These are phyloP conservation scores for Talaromyces sp. DNA, from an alignment of 2,329 filamentous ascomycete genomes.

Conservation along the genomic window DNA sequence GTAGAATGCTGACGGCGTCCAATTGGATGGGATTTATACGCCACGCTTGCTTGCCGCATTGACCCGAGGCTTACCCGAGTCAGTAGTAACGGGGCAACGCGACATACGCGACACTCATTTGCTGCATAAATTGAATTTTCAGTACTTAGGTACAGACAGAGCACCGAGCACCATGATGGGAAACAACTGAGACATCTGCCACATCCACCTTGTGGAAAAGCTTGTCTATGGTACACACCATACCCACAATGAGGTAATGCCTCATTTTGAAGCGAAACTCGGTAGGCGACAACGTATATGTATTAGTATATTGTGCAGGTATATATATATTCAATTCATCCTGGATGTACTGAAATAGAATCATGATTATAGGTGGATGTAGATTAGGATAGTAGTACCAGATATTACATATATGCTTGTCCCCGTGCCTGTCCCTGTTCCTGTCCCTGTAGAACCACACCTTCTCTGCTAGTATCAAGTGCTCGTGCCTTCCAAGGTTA, in stretches of 20 bases:
- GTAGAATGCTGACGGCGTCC: background rate
- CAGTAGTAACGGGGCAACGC: background rate
- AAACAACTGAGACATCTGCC: background rate
- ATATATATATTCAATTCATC: too few species aligned
- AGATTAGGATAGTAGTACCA: background rate
- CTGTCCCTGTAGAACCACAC: background rate
- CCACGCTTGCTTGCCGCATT: conserved; percentile 14
- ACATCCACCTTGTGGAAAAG: background rate
- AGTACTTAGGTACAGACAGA: too few species aligned
- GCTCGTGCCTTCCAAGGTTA: too few species aligned
- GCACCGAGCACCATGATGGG: too few species aligned
- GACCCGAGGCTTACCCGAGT: conserved; percentile 8
- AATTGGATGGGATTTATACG: conserved; percentile 9
- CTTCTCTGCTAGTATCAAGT: too few species aligned
- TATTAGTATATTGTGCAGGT: too few species aligned
- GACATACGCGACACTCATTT: too few species aligned
- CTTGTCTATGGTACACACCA: background rate
- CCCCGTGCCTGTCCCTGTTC: background rate
- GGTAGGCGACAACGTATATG: too few species aligned
- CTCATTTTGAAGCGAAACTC: too few species aligned
- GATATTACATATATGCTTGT: background rate
- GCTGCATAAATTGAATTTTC: too few species aligned
- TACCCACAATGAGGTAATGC: background rate
- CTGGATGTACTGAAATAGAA: too few species aligned
- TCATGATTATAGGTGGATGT: background rate